Evolutionary conservation across 202 grass and related monocot species (phyloP).

Genomic region (Zoysia matrella): DNA sequence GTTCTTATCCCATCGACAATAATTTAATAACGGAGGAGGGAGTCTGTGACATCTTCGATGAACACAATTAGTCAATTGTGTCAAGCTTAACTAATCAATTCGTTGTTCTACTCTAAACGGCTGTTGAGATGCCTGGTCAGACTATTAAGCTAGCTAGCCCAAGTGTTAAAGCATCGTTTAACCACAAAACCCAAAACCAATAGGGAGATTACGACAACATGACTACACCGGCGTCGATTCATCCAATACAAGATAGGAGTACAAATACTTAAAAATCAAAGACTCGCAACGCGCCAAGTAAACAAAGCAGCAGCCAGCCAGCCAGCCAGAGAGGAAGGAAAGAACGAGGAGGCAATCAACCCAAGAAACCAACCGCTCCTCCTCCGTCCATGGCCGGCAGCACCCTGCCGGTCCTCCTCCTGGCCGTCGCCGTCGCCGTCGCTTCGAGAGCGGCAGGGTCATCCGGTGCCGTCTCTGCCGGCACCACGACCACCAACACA

Average conservation of each 20-base stretch:
- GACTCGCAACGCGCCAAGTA: neutral
- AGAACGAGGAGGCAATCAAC: neutral
- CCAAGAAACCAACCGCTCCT: neutral
- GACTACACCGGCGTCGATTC: neutral
- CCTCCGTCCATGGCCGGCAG: neutral
- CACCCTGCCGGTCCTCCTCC: neutral
- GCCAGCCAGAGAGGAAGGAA: no score
- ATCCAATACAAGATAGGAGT: conserved; percentile 5
- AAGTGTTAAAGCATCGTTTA: neutral
- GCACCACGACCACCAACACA: no score
- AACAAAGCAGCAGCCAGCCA: conserved; percentile 19
- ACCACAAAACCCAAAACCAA: neutral
- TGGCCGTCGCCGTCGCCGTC: neutral
- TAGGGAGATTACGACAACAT: neutral
- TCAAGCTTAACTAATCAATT: neutral
- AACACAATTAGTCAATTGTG: conserved; percentile 16
- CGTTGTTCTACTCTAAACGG: no score
- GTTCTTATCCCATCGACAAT: no score
- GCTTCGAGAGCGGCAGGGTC: neutral
- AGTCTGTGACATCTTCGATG: neutral
- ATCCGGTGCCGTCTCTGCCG: neutral
- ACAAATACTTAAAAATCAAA: neutral
- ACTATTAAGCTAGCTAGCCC: neutral
- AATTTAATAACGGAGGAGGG: no score
- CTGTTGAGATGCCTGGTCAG: neutral